Conservation (phyloP, 2,329 filamentous ascomycete species). For the Epichloe elymi region DNA sequence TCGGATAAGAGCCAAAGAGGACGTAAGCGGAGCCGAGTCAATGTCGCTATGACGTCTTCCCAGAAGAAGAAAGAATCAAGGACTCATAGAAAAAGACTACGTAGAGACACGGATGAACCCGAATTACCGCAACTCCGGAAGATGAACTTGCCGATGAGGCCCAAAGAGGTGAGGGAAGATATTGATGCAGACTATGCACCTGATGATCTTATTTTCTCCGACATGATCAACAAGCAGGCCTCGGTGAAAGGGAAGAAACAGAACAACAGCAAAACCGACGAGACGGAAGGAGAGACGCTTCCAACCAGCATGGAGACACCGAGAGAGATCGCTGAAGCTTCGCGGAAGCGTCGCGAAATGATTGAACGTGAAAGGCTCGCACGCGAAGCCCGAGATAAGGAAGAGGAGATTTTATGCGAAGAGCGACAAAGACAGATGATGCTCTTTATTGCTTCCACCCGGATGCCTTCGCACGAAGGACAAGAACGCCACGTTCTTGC, state of each 20-base stretch:
- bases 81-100: not conserved
- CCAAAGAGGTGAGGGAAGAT: not conserved
- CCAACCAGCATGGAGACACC: not conserved
- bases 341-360: not conserved
- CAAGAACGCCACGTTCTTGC: not conserved
- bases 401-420: not conserved
- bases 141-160: not conserved
- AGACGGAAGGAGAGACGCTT: not conserved
- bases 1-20: not conserved
- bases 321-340: not conserved
- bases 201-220: not conserved
- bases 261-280: not conserved
- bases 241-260: not conserved
- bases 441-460: constrained; percentile 9
- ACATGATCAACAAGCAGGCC: not conserved
- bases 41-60: not conserved
- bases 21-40: not conserved
- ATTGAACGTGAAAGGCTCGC: not conserved
- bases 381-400: constrained; percentile 2
- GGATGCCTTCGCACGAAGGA: constrained; percentile 3
- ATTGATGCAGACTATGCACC: not conserved
- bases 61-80: not conserved
- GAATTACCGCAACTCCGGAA: no score
- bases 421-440: constrained; percentile 4
- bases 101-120: not conserved